Conservation (phyloP, 257 asterid species). For the Forsythia suspensa region DNA sequence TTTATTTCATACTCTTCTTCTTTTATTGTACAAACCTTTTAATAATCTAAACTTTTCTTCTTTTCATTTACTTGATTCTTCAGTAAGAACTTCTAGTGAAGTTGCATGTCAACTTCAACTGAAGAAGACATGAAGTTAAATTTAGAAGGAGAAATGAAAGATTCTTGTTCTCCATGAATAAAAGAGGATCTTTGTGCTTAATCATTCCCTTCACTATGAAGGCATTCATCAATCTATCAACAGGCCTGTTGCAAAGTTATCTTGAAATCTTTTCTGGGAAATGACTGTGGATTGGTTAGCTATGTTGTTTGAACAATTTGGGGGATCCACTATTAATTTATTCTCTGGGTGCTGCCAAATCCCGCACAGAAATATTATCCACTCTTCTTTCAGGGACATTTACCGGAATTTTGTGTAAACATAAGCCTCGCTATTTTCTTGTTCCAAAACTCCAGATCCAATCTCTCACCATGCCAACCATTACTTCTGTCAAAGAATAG, state of each 20-base stretch:
- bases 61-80: not conserved
- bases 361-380: not conserved
- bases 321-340: not conserved
- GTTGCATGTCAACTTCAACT: not conserved
- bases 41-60: not conserved
- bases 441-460: not conserved
- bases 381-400: not conserved
- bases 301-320: too few relatives aligned
- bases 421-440: not conserved
- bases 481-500: not conserved
- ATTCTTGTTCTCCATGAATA: not conserved
- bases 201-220: not conserved
- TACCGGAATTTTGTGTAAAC: not conserved
- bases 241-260: not conserved
- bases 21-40: not conserved
- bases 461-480: not conserved
- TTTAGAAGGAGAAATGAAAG: not conserved
- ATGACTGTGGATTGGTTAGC: too few relatives aligned
- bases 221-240: not conserved
- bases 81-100: conserved; percentile 1
- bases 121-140: not conserved
- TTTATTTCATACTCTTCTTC: not conserved
- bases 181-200: not conserved
- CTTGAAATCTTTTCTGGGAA: too few relatives aligned
- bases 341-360: not conserved